Percentiles rank a stretch among this genome's conserved stretches.
These are phyloP conservation scores for Trichoderma sp. DNA, from an alignment of 2,329 filamentous ascomycete genomes.

Conservation along the genomic window DNA sequence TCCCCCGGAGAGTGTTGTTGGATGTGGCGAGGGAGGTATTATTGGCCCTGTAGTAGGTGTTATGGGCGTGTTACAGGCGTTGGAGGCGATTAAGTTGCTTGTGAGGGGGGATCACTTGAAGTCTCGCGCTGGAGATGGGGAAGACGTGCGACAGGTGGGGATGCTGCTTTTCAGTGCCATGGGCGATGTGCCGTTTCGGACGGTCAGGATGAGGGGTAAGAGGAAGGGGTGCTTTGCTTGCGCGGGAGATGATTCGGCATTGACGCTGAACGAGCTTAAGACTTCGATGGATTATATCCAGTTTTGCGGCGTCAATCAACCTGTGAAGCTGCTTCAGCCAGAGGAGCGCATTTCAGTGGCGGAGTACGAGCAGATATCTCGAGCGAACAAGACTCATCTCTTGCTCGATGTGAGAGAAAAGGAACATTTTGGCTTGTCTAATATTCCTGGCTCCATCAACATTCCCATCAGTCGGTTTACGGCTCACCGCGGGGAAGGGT, in stretches of 20 bases:
- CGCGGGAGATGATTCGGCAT: slow-evolving; percentile 47
- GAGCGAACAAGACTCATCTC: slow-evolving; percentile 43
- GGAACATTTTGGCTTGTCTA: slow-evolving; percentile 80
- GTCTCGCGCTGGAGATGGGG: slow-evolving; percentile 24
- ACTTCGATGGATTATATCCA: slow-evolving; percentile 75
- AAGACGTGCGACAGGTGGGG: slow-evolving; percentile 28
- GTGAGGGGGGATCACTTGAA: slow-evolving; percentile 37
- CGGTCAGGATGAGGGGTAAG: slow-evolving; percentile 68
- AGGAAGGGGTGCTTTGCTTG: slow-evolving; percentile 75
- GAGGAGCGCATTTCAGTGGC: slow-evolving; percentile 66
- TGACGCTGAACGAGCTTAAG: slow-evolving; percentile 62
- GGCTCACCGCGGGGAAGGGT: slow-evolving; percentile 38
- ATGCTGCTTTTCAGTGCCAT: slow-evolving; percentile 51
- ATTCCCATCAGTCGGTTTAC: slow-evolving; percentile 60
- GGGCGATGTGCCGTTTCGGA: slow-evolving; percentile 59
- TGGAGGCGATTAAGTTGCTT: slow-evolving; percentile 86
- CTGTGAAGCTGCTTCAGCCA: slow-evolving; percentile 55
- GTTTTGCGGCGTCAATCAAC: slow-evolving; percentile 70
- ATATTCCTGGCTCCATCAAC: slow-evolving; percentile 72
- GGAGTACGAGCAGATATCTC: slow-evolving; percentile 50
- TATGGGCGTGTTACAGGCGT: slow-evolving; percentile 89
- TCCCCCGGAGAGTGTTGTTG: slow-evolving; percentile 75
- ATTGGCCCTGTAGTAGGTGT: slow-evolving; percentile 87
- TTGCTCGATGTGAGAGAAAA: slow-evolving; percentile 82
- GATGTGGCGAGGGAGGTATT: slow-evolving; percentile 90